Percentiles rank a stretch among this genome's conserved stretches.
These are phyloP conservation scores for Hsuehochloa calcarea DNA, from an alignment of 176 grass and related monocot species.

Conservation along the genomic window DNA sequence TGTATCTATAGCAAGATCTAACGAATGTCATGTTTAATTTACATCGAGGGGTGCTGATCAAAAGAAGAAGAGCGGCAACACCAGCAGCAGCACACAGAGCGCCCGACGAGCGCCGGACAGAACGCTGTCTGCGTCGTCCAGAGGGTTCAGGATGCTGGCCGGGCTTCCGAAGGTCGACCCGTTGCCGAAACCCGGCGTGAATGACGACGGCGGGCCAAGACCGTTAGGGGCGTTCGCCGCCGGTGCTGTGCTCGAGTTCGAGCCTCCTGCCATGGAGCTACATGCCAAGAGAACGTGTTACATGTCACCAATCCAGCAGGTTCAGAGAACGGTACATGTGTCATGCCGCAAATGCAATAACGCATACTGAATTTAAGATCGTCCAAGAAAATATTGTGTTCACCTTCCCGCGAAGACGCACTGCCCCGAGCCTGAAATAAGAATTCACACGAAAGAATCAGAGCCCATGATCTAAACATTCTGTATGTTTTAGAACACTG, in stretches of 20 bases:
- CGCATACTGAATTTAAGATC: not conserved
- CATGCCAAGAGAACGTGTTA: not conserved
- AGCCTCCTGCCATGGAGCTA: slow-evolving; percentile 44
- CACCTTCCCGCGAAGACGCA: slow-evolving; percentile 85
- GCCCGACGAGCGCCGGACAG: slow-evolving; percentile 22
- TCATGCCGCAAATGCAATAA: not conserved
- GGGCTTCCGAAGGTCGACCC: slow-evolving; percentile 27
- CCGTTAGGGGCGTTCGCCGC: slow-evolving; percentile 35
- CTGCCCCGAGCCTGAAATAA: slow-evolving; percentile 63
- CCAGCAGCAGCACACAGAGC: slow-evolving; percentile 27
- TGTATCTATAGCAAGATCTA: not conserved
- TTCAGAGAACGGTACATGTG: not conserved
- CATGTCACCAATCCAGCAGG: not conserved
- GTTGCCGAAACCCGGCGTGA: slow-evolving; percentile 31
- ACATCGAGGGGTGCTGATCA: slow-evolving; percentile 14
- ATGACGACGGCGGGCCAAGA: slow-evolving; percentile 32
- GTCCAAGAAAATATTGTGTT: not conserved
- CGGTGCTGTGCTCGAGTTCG: slow-evolving; percentile 26
- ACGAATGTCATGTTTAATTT: slow-evolving; percentile 20
- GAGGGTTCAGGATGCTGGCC: not conserved
- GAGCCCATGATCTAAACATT: not conserved
- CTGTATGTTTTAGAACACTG: not conserved
- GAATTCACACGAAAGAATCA: slow-evolving; percentile 5
- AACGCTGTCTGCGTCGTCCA: slow-evolving; percentile 25
- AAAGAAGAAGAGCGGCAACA: slow-evolving; percentile 21